phyloP scores from a whole-genome alignment of 2,329 filamentous ascomycete genomes.

The Fusarium pseudonygamai region DNA sequence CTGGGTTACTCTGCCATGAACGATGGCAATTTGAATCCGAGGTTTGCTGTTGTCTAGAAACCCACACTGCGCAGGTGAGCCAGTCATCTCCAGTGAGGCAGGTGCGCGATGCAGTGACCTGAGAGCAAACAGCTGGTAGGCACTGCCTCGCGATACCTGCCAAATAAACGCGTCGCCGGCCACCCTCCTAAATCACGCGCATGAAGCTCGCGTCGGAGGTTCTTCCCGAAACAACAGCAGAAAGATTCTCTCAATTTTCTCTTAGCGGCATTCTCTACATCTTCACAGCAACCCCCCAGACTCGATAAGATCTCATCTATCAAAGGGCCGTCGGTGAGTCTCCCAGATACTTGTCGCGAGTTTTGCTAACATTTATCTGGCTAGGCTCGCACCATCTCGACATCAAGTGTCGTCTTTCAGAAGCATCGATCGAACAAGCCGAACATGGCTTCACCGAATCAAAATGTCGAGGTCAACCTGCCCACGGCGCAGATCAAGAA shows the following conservation, averaged over 20 bases:
- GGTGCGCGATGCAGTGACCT: neutral
- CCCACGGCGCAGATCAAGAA: too few relatives aligned
- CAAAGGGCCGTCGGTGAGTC: rapidly evolving
- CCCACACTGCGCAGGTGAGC: rapidly evolving
- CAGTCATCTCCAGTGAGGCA: neutral
- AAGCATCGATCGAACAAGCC: neutral
- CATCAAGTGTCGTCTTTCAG: rapidly evolving
- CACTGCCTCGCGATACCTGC: neutral
- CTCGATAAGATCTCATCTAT: rapidly evolving
- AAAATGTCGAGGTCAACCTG: neutral
- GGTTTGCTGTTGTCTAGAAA: rapidly evolving
- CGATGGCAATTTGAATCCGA: rapidly evolving
- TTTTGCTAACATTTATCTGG: neutral
- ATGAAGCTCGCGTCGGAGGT: too few relatives aligned
- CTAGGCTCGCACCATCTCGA: neutral
- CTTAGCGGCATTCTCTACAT: neutral
- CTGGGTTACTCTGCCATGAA: rapidly evolving
- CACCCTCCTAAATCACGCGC: too few relatives aligned
- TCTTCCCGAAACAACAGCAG: neutral
- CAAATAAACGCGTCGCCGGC: rapidly evolving
- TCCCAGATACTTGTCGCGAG: neutral
- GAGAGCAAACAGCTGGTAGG: too few relatives aligned
- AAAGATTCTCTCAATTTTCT: neutral
- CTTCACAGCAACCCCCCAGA: too few relatives aligned
- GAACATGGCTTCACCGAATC: neutral